Percentiles rank a stretch among this genome's conserved stretches.
phyloP scores from a whole-genome alignment of 2,329 filamentous ascomycete genomes.

The Fusarium incarnatum region DNA sequence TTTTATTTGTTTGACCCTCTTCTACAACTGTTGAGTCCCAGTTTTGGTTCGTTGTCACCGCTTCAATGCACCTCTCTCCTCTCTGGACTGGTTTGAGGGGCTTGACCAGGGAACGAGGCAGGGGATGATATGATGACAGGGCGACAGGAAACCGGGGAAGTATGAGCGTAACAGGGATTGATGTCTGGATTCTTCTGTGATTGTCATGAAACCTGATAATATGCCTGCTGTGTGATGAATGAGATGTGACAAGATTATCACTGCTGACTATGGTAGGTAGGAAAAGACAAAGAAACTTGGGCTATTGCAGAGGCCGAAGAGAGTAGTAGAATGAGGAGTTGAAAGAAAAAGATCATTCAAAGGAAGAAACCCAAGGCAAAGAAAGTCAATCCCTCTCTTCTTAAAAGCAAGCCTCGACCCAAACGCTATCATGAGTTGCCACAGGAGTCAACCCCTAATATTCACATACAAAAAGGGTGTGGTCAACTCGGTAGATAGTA shows the following conservation, averaged over 20 bases:
- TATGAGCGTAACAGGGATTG: constrained; percentile 13
- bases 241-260: constrained; percentile 1
- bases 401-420: not conserved
- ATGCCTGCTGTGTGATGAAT: constrained; percentile 16
- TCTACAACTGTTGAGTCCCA: constrained; percentile 11
- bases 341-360: not conserved
- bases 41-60: constrained; percentile 39
- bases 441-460: not conserved
- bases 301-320: not conserved
- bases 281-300: not conserved
- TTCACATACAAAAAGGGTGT: not conserved
- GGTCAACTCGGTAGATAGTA: not conserved
- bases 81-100: constrained; percentile 32
- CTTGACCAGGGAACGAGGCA: constrained; percentile 38
- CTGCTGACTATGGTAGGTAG: not conserved
- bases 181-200: not conserved
- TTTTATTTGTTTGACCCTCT: constrained; percentile 9
- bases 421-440: not conserved
- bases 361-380: not conserved
- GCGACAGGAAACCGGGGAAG: constrained; percentile 36
- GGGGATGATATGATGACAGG: constrained; percentile 29
- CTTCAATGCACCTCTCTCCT: constrained; percentile 33
- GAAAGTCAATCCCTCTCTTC: not conserved
- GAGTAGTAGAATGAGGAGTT: not conserved
- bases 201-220: constrained; percentile 1